Conservation (phyloP, 139 green algal species). For the Closterium sp. region DNA sequence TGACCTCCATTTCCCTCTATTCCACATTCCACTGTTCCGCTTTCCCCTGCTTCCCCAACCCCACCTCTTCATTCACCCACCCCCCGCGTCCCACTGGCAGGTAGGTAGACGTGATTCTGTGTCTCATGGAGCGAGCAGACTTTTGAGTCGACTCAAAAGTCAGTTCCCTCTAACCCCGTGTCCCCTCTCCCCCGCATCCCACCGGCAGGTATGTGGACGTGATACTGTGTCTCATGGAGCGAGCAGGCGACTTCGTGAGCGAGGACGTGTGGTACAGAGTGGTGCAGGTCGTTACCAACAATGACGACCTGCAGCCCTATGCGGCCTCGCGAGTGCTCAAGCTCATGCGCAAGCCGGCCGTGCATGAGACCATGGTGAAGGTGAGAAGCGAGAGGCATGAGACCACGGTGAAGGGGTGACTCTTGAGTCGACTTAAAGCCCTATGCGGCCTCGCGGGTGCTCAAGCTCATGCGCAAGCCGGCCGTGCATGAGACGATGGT, state of each 20-base stretch:
- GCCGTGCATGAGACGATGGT: slow-evolving; percentile 67
- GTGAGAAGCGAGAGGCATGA: slow-evolving; percentile 16
- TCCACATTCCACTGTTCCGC: neutral
- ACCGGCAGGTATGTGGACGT: slow-evolving; percentile 85
- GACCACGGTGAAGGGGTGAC: no score
- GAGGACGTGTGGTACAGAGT: slow-evolving; percentile 95
- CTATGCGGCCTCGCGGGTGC: slow-evolving; percentile 73
- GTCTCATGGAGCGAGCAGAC: slow-evolving; percentile 88
- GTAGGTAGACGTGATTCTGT: slow-evolving; percentile 88
- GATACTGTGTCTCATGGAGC: slow-evolving; percentile 86
- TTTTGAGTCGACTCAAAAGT: neutral
- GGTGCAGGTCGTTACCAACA: slow-evolving; percentile 94
- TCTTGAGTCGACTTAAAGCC: slow-evolving; percentile 28
- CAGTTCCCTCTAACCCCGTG: neutral
- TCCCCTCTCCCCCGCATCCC: neutral
- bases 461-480: slow-evolving; percentile 66
- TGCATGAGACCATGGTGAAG: slow-evolving; percentile 68
- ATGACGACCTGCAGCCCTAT: slow-evolving; percentile 76
- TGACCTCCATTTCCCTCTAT: no score
- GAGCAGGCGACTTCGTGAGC: slow-evolving; percentile 84
- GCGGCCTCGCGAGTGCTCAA: slow-evolving; percentile 71
- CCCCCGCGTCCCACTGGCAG: slow-evolving; percentile 47
- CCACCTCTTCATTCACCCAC: no score
- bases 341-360: slow-evolving; percentile 64
- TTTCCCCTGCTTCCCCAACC: neutral